Base-by-base conservation (phyloP, 108 stramenopile genomes). In the Pseudonitzschia multiseries region DNA sequence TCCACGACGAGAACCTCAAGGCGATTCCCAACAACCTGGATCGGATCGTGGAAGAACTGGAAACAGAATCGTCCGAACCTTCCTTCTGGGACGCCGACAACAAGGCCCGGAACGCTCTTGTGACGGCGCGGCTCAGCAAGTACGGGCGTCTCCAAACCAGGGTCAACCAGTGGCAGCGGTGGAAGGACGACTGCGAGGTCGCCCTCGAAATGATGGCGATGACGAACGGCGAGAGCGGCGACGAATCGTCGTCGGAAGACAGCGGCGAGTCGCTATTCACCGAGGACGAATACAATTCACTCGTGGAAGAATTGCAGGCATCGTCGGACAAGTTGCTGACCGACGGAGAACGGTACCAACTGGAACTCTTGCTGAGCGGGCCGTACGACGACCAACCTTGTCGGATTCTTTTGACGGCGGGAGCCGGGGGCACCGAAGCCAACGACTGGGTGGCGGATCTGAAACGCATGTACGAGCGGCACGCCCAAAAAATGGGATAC, bases 361-460 rank as follows among this genome's bases (percentile, higher is more conserved):
- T 92, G 50, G 84, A 89, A 51, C 70, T 86, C 13, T 68, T 94
- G 21, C 71, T 94, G 68, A 81, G 80, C 27, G 93, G 90, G 15
- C 88, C 88, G 6, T 92, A 90, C 70, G 93, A 94, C 79, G 72
- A 80, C 40, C 73, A 78, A 12, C 81, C 94, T 29, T 89, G 81
- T 31, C 93, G 96, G 17, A 28, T 99, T n/a, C 51, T 98, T 21
- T 82, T 99, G 48, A 95, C 96, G 13, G 96, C 97, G n/a, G 99
- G 99, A 1, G 96, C 96, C 8, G 99, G 99, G 14, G 99, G 99
- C 14, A 97, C 96, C 21, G 99, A 99, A 80, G 96, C 96, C 28
- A 90, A 89, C 44, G 87, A 97, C 65, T 99, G 97, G 90, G 97
- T 97, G 24, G 65, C 71, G 40, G 87, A 89, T 74, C 65, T 96